phyloP scores from a whole-genome alignment of 2,329 filamentous ascomycete species.

The Talaromyces sp. region DNA sequence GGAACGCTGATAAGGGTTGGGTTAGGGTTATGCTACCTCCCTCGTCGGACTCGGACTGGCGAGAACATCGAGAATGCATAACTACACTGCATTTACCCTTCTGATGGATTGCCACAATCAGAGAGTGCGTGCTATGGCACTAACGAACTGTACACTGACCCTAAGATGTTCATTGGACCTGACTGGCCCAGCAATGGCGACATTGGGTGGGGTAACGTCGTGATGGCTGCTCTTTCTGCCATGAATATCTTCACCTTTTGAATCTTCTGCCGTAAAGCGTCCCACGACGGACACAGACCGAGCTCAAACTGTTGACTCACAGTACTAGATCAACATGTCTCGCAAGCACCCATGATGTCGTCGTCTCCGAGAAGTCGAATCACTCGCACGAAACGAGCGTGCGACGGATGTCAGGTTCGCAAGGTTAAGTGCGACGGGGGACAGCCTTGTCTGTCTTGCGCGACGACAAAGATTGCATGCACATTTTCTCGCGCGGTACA shows the following conservation, averaged over 20 bases:
- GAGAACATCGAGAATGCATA: background rate
- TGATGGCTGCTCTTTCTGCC: background rate
- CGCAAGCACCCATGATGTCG: background rate
- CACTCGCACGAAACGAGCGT: conserved; percentile 40
- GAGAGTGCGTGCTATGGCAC: background rate
- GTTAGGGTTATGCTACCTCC: background rate
- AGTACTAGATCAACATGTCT: background rate
- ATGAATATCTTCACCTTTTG: background rate
- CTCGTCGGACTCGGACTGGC: background rate
- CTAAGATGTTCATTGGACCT: background rate
- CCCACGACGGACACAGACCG: background rate
- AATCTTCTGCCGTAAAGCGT: background rate
- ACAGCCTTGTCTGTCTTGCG: conserved; percentile 47
- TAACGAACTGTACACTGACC: background rate
- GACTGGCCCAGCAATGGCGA: background rate
- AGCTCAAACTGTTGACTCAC: background rate
- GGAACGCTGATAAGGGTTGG: background rate
- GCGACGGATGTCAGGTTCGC: conserved; percentile 53
- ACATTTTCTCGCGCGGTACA: conserved; percentile 49
- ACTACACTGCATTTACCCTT: background rate
- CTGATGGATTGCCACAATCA: background rate
- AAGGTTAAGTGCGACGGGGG: conserved; percentile 52
- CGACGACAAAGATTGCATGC: conserved; percentile 46
- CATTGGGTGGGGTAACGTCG: background rate
- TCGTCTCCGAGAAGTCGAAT: background rate